Percentiles rank a stretch among this genome's conserved stretches.
Evolutionary conservation across 257 asterid species (phyloP).

Genomic region (Anisodus acutangulus): DNA sequence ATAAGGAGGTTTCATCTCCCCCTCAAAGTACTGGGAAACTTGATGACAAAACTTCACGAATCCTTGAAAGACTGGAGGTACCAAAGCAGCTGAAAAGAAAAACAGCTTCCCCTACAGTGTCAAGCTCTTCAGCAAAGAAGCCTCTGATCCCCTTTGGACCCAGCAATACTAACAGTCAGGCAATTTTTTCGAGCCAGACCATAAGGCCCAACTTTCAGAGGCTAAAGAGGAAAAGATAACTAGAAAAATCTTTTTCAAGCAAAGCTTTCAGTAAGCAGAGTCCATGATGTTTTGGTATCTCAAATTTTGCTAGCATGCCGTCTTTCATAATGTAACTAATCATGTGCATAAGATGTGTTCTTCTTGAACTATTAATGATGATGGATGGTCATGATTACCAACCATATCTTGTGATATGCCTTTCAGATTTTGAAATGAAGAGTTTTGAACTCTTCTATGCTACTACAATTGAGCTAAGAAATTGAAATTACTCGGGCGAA

Average conservation of each 20-base stretch:
- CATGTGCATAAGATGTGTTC: neutral
- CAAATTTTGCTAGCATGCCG: neutral
- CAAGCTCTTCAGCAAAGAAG: slow-evolving; percentile 58
- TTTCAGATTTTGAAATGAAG: slow-evolving; percentile 22
- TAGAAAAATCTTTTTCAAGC: slow-evolving; percentile 23
- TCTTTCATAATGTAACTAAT: neutral
- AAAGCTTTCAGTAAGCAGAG: slow-evolving; percentile 17
- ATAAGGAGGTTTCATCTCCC: slow-evolving; percentile 54
- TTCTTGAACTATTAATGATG: slow-evolving; percentile 17
- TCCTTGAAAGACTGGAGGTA: slow-evolving; percentile 85
- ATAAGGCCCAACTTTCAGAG: slow-evolving; percentile 82
- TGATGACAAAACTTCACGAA: slow-evolving; percentile 84
- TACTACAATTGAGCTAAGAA: neutral
- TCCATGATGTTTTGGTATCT: neutral
- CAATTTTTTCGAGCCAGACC: slow-evolving; percentile 58
- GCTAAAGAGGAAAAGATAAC: slow-evolving; percentile 64
- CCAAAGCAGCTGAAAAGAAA: slow-evolving; percentile 79
- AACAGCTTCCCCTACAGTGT: slow-evolving; percentile 61
- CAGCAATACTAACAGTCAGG: slow-evolving; percentile 45
- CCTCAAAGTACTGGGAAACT: slow-evolving; percentile 55
- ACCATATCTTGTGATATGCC: slow-evolving; percentile 20
- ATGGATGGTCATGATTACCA: slow-evolving; percentile 12
- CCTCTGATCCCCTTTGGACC: slow-evolving; percentile 71
- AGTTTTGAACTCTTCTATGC: neutral
- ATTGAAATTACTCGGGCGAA: neutral